Percentiles rank a stretch among this genome's conserved stretches.
Conservation (phyloP, 805 yeast species). For the Lipomyces kockii region DNA sequence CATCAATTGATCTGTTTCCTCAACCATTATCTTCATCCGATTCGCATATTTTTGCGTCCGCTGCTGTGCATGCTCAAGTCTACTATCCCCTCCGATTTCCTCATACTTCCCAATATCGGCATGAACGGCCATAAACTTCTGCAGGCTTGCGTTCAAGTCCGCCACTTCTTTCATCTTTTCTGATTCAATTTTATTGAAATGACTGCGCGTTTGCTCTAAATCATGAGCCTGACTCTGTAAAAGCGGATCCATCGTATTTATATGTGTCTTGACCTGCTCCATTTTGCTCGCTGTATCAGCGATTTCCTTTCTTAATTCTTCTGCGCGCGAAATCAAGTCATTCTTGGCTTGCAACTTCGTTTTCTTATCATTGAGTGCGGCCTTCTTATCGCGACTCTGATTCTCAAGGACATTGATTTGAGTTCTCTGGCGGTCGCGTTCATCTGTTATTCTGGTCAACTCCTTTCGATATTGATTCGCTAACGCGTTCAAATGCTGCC, state of each 20-base stretch:
- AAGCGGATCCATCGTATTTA: slow-evolving; percentile 18
- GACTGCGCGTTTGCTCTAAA: slow-evolving; percentile 14
- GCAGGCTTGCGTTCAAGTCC: slow-evolving; percentile 17
- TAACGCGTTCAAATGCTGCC: slow-evolving; percentile 47
- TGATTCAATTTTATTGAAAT: slow-evolving; percentile 33
- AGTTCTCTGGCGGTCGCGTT: slow-evolving; percentile 53
- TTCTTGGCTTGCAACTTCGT: slow-evolving; percentile 55
- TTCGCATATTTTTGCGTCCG: slow-evolving; percentile 36
- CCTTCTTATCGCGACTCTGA: slow-evolving; percentile 57
- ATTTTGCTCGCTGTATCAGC: slow-evolving; percentile 34
- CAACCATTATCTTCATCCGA: slow-evolving; percentile 38
- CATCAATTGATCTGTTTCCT: slow-evolving; percentile 37
- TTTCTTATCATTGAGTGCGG: slow-evolving; percentile 60
- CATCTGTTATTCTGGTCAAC: slow-evolving; percentile 47
- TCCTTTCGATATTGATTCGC: slow-evolving; percentile 51
- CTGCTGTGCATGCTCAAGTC: neutral
- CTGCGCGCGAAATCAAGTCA: slow-evolving; percentile 36
- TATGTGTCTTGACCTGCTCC: slow-evolving; percentile 46
- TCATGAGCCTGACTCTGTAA: slow-evolving; percentile 12
- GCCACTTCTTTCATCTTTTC: slow-evolving; percentile 9
- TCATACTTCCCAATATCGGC: slow-evolving; percentile 41
- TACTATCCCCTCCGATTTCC: slow-evolving; percentile 26
- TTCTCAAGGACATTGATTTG: slow-evolving; percentile 55
- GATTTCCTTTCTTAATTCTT: slow-evolving; percentile 45
- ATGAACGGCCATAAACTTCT: slow-evolving; percentile 47